phyloP scores from a whole-genome alignment of 345 rosid species.

The Clausena lansium region DNA sequence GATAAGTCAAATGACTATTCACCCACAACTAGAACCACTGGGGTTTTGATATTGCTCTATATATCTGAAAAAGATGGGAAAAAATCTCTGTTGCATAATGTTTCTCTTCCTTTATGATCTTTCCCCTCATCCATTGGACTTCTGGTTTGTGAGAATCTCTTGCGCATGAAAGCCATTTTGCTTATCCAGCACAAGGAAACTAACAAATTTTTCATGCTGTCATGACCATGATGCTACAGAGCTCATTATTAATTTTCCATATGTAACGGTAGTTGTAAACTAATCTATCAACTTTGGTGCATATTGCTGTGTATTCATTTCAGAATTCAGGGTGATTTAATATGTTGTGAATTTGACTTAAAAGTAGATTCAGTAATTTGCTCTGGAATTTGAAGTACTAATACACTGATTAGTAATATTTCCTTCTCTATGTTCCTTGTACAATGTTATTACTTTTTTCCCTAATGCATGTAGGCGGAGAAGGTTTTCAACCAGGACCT shows the following conservation, averaged over 20 bases:
- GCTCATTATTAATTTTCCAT: not conserved
- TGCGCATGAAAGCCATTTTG: not conserved
- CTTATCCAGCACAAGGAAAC: not conserved
- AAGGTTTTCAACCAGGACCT: constrained; percentile 95
- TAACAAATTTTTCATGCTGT: not conserved
- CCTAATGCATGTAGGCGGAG: constrained; percentile 58
- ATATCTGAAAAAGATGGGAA: not conserved
- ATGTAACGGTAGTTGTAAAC: not conserved
- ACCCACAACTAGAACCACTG: not conserved
- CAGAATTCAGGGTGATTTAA: not conserved
- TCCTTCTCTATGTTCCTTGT: not conserved
- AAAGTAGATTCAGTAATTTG: constrained; percentile 1
- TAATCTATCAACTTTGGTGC: not conserved
- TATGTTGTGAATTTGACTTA: not conserved
- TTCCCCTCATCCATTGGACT: not conserved
- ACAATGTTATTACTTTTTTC: not conserved
- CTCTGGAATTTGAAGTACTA: not conserved
- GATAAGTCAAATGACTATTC: not conserved
- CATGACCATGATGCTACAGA: not conserved
- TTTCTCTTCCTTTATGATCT: not conserved
- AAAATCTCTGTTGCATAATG: not conserved
- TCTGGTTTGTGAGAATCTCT: not conserved
- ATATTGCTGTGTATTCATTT: not conserved
- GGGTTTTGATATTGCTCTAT: not conserved
- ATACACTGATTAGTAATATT: not conserved